A percentile compares a stretch with the other conserved stretches of the same genome.
Evolutionary conservation across 2,329 filamentous ascomycete species (phyloP).

Genomic region (Colletotrichum liaoningense): DNA sequence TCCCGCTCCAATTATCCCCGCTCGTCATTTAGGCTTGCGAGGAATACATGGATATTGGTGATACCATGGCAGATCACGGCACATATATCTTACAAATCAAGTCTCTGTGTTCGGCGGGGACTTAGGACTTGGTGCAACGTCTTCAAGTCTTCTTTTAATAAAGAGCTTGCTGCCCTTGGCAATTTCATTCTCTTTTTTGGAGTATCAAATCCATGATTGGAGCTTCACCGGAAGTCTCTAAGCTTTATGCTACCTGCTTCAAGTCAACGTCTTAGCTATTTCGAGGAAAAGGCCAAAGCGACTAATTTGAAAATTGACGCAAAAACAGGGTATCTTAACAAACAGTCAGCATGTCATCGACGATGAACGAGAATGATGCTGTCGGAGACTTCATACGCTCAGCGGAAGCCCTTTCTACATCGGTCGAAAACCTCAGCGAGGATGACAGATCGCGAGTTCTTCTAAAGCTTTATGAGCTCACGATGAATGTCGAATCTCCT

Average conservation of each 20-base stretch:
- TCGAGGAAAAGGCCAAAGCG: too few relatives aligned
- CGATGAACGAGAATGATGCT: not conserved
- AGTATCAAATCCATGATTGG: too few relatives aligned
- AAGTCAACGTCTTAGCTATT: too few relatives aligned
- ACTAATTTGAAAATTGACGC: too few relatives aligned
- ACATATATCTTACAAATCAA: not conserved
- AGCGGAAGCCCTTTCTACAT: not conserved
- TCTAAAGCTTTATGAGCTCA: conserved; percentile 4
- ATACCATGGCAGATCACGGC: not conserved
- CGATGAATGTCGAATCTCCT: conserved; percentile 2
- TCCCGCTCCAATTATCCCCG: not conserved
- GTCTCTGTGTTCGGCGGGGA: not conserved
- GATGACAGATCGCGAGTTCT: not conserved
- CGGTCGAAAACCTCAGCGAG: not conserved
- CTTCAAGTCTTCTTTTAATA: not conserved
- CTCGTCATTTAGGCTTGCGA: not conserved
- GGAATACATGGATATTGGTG: too few relatives aligned
- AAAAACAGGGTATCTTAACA: fast-evolving
- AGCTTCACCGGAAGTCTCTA: too few relatives aligned
- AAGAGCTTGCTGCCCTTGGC: not conserved
- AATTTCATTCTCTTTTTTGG: not conserved
- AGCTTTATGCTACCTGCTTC: too few relatives aligned
- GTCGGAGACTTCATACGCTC: not conserved
- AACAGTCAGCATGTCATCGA: too few relatives aligned
- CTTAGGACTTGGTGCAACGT: not conserved